phyloP scores from a whole-genome alignment of 106 monocot genomes.

The Iris macrosiphon region DNA sequence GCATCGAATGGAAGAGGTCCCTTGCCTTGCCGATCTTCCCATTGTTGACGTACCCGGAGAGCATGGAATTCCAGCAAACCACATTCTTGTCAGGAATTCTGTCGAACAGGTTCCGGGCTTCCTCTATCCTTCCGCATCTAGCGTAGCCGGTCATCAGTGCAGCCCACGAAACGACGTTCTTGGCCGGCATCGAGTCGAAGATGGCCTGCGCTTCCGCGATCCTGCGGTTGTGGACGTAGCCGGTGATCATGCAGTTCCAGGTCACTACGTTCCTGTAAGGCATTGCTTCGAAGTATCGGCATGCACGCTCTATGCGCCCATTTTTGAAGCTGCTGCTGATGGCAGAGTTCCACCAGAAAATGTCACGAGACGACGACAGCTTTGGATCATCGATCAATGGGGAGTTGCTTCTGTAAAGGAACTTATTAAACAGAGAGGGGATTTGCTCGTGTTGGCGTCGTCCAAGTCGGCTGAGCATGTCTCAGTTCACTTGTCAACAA shows the following conservation, averaged over 20 bases:
- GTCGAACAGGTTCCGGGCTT: conserved; percentile 51
- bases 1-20: conserved; percentile 62
- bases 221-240: conserved; percentile 23
- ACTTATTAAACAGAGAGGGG: no score
- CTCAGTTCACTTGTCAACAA: no score
- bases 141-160: conserved; percentile 50
- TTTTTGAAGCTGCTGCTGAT: conserved; percentile 33
- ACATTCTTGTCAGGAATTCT: conserved; percentile 55
- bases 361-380: no score
- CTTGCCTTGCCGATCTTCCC: conserved; percentile 33
- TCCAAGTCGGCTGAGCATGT: no score
- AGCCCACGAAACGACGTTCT: conserved; percentile 39
- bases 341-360: conserved; percentile 54
- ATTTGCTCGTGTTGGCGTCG: no score
- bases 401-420: no score
- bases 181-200: conserved; percentile 45
- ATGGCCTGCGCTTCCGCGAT: conserved; percentile 23
- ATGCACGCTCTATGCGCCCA: conserved; percentile 31
- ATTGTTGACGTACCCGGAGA: conserved; percentile 34
- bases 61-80: conserved; percentile 71
- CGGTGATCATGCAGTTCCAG: conserved; percentile 75
- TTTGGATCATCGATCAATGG: no score
- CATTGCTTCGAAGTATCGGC: conserved; percentile 45
- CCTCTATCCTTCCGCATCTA: conserved; percentile 26
- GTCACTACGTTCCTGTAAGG: conserved; percentile 45